Percentiles rank a stretch among this genome's conserved stretches.
These are phyloP conservation scores for Acrodontium crateriforme DNA, from an alignment of 2,329 filamentous ascomycete genomes.

Conservation along the genomic window DNA sequence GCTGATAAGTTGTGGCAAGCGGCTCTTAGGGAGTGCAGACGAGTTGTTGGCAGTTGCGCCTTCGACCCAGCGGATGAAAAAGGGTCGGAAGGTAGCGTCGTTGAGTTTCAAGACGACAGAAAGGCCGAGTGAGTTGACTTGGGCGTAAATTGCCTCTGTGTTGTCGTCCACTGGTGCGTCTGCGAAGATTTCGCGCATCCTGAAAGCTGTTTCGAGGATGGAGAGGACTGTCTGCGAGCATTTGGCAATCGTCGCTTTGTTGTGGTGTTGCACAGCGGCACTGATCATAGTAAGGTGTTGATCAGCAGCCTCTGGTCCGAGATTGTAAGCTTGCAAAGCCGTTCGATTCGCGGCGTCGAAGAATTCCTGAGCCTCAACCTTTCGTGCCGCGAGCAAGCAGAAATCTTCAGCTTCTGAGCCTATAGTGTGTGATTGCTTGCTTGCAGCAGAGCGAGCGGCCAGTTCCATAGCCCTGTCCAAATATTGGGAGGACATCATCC, in stretches of 20 bases:
- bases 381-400: slow-evolving; percentile 59
- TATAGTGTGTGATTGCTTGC: neutral
- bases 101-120: slow-evolving; percentile 96
- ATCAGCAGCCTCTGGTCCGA: slow-evolving; percentile 31
- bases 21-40: slow-evolving; percentile 47
- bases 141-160: slow-evolving; percentile 30
- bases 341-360: slow-evolving; percentile 34
- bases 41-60: slow-evolving; percentile 54
- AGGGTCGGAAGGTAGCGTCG: slow-evolving; percentile 79
- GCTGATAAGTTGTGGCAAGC: slow-evolving; percentile 52
- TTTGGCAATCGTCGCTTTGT: slow-evolving; percentile 67
- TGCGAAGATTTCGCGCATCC: slow-evolving; percentile 41
- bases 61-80: slow-evolving; percentile 76
- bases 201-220: too few species aligned
- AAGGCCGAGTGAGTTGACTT: slow-evolving; percentile 56
- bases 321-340: slow-evolving; percentile 16
- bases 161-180: slow-evolving; percentile 29
- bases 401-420: slow-evolving; percentile 33
- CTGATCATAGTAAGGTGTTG: slow-evolving; percentile 40
- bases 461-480: slow-evolving; percentile 58
- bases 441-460: too few species aligned
- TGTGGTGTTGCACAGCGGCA: slow-evolving; percentile 58
- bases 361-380: slow-evolving; percentile 62
- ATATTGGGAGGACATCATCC: slow-evolving; percentile 69
- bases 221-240: slow-evolving; percentile 58